These are phyloP conservation scores for Calocera cornea DNA, from an alignment of 768 basidiomycete genomes.

Conservation along the genomic window DNA sequence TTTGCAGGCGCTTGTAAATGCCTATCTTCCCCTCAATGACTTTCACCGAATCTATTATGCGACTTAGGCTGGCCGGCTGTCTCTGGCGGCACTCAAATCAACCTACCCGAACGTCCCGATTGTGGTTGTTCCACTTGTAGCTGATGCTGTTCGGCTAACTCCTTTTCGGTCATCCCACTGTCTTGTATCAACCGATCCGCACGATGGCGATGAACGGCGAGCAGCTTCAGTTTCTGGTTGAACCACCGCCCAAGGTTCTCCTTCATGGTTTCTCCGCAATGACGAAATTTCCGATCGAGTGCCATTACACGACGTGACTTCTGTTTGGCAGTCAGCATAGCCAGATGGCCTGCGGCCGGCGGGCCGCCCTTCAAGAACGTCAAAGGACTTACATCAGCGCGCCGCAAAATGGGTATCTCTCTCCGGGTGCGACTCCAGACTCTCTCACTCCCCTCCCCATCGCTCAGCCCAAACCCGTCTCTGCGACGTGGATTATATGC, in stretches of 20 bases:
- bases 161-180: too few relatives aligned
- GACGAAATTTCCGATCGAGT: not conserved
- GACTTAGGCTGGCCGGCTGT: too few relatives aligned
- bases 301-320: not conserved
- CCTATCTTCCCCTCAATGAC: not conserved
- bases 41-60: too few relatives aligned
- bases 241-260: not conserved
- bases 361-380: too few relatives aligned
- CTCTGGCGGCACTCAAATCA: too few relatives aligned
- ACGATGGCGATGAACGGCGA: not conserved
- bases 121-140: too few relatives aligned
- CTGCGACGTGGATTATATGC: constrained; percentile 3
- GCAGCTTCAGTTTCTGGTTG: not conserved
- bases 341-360: too few relatives aligned
- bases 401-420: constrained; percentile 1
- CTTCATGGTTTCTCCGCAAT: not conserved
- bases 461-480: not conserved
- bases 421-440: constrained; percentile 6
- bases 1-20: not conserved
- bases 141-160: too few relatives aligned
- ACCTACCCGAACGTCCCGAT: too few relatives aligned
- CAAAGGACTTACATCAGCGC: not conserved
- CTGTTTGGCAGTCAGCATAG: too few relatives aligned
- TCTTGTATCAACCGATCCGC: too few relatives aligned
- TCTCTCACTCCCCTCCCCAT: constrained; percentile 12